A percentile compares a stretch with the other conserved stretches of the same genome.
phyloP scores from a whole-genome alignment of 192 early-diverging fungal genomes.

The Phycomyces blakesleeanus region DNA sequence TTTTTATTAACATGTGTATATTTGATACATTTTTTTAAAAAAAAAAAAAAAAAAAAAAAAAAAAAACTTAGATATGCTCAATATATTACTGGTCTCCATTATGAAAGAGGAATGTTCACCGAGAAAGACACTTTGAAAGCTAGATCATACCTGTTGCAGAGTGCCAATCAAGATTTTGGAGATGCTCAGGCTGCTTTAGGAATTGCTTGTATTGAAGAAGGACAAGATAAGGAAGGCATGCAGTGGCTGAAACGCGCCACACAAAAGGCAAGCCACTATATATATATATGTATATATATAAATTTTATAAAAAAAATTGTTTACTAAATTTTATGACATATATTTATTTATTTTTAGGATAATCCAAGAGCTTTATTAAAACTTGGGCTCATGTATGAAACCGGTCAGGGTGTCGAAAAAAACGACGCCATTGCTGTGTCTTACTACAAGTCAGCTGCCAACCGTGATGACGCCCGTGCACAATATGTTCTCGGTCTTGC shows the following conservation, averaged over 20 bases:
- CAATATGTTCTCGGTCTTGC: conserved; percentile 30
- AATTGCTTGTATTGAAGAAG: conserved; percentile 19
- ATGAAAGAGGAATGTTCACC: conserved; percentile 23
- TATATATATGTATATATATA: background rate
- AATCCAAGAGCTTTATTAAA: conserved; percentile 23
- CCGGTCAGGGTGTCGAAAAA: conserved; percentile 26
- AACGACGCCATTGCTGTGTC: conserved; percentile 20
- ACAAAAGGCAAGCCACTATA: conserved; percentile 21
- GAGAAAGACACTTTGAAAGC: conserved; percentile 12
- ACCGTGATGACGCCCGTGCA: conserved; percentile 16
- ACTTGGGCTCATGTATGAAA: conserved; percentile 30
- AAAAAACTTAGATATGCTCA: conserved; percentile 27
- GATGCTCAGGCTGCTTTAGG: conserved; percentile 33
- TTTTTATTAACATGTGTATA: too few species aligned
- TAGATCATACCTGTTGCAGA: conserved; percentile 27
- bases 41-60: background rate
- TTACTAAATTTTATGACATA: conserved; percentile 3
- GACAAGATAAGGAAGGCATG: conserved; percentile 20
- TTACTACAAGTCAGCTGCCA: conserved; percentile 28
- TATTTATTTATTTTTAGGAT: conserved; percentile 16
- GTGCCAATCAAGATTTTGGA: conserved; percentile 32
- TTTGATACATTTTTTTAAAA: too few species aligned
- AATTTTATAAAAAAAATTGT: background rate
- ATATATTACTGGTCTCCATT: conserved; percentile 28
- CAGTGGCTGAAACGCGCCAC: conserved; percentile 31